A percentile compares a stretch with the other conserved stretches of the same genome.
phyloP scores from a whole-genome alignment of 345 rosid species.

The Hypericum perforatum region DNA sequence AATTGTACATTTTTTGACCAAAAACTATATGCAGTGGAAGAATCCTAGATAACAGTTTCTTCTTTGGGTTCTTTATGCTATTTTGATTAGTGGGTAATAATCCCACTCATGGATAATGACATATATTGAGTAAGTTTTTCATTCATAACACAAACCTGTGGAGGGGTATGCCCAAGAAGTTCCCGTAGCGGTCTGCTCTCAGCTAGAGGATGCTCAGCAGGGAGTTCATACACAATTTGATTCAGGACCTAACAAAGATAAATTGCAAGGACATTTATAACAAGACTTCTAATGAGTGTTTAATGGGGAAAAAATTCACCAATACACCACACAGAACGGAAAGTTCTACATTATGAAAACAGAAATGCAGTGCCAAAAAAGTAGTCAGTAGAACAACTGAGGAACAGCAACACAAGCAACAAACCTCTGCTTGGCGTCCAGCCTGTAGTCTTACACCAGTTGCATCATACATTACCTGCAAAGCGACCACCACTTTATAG shows the following conservation, averaged over 20 bases:
- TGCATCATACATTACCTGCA: slow-evolving; percentile 86
- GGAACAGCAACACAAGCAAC: slow-evolving; percentile 11
- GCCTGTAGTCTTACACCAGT: slow-evolving; percentile 85
- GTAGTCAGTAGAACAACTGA: neutral
- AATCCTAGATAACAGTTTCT: too few species aligned
- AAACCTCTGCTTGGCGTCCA: slow-evolving; percentile 91
- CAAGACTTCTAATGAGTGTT: neutral
- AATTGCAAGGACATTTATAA: neutral
- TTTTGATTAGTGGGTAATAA: too few species aligned
- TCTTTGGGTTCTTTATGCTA: too few species aligned
- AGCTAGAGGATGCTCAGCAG: slow-evolving; percentile 86
- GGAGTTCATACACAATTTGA: slow-evolving; percentile 91
- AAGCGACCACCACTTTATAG: slow-evolving; percentile 9
- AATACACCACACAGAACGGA: slow-evolving; percentile 1
- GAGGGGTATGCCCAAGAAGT: slow-evolving; percentile 87
- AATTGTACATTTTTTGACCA: too few species aligned
- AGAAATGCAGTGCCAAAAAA: neutral
- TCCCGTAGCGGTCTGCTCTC: slow-evolving; percentile 74
- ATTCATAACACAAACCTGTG: slow-evolving; percentile 39
- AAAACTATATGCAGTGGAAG: too few species aligned
- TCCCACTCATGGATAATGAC: too few species aligned
- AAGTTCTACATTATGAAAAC: neutral
- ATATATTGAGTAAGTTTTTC: too few species aligned
- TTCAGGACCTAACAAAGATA: slow-evolving; percentile 54
- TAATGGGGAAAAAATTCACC: slow-evolving; percentile 7